Evolutionary conservation across 2,329 filamentous ascomycete genomes (phyloP), one percentile per base, ranked within the genome.

Genomic region (Calonectria pseudoreteaudii): DNA sequence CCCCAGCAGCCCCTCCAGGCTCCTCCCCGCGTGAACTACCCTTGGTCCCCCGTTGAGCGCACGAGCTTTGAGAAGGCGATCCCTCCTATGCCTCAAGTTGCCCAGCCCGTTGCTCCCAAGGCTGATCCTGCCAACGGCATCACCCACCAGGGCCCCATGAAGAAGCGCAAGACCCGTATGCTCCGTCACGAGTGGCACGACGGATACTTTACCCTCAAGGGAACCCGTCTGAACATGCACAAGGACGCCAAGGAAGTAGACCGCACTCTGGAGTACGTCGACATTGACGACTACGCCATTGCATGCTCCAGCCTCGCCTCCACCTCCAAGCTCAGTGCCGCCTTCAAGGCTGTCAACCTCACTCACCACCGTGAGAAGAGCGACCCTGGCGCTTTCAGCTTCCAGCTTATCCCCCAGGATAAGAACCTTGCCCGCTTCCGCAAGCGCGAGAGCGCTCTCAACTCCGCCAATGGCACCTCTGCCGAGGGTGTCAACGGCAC

Each of bases 171-270:
- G 87, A 97, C 94, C 41, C 93, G 92, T 81, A 92, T 98, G 88
- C 91, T 98, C 74, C 94, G 95, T 53, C 94, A 98, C 84, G 96
- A 98, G 86, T 98, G 96, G 96, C 92, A 95, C 81, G 94, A 97
- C 83, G 93, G 95, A 79, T 97, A 96, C 87, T 97, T 97, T 84
- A 95, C 94, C 31, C 93, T 98, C 76, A 92, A 93, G 80, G 93
- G 93, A 72, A 94, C 92, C 31, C 90, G 91, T 34, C 89, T 95
- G 47, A 92, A 93, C 69, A 93, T 96, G 90, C 94, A 96, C 88
- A 92, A 93, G 81, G 91, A 94, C 76, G 85, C 84, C 41, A 81
- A 83, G 66, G 84, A 86, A 66, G 78, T 88, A 38, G 87, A 89
- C 77, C 88, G 88, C 76, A 92, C 93, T 30, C 89, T 95, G 72